Evolutionary conservation across 2,329 filamentous ascomycete species (phyloP), one percentile per base, ranked within the genome.

Genomic region (Plectosphaerella sp.): DNA sequence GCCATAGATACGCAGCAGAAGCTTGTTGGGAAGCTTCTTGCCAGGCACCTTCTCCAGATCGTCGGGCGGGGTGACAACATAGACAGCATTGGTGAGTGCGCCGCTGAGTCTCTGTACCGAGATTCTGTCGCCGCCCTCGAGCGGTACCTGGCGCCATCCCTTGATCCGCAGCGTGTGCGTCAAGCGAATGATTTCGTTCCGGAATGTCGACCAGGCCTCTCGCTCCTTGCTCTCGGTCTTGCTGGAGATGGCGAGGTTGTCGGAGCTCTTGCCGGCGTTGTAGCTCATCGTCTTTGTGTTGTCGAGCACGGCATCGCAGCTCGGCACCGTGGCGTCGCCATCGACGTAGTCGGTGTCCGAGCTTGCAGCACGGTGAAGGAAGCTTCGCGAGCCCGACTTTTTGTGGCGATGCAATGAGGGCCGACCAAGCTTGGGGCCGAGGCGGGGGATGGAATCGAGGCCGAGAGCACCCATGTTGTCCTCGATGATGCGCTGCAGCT

Each of bases 31-130:
- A 20, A 59, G 64, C 56, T 72, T 78, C 61, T 72, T 78, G 48
- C 72, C 67, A 11, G 73, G 57, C 72, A 49, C 61, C 24, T 58
- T 67, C 51, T 53, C 50, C 11, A 91, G 59, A 36, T 88, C 77
- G 39, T 81, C 74, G 0, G 93, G 92, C 2, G 93, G 92, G 2
- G 84, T 88, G 20, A 97, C 91, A 48, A 96, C 91, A 65, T 97
- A 99, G 36, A 99, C 92, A 11, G 93, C 91, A 65, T 99, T 99
- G 18, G 94, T 99, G 59, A 99, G 72, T 9, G 94, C 94, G 55
- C 94, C 94, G 66, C 93, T 97, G 25, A 95, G 75, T 48, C 89
- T 81, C 68, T 89, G 80, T 6, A 94, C 87, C 2, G 79, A 78
- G 57, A 94, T 85, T 37, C 75, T 76, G 48, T 83, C 81, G 58